Evolutionary conservation across 2,329 filamentous ascomycete genomes (phyloP), one percentile per base, ranked within the genome.

Genomic region (Fusarium sp.): DNA sequence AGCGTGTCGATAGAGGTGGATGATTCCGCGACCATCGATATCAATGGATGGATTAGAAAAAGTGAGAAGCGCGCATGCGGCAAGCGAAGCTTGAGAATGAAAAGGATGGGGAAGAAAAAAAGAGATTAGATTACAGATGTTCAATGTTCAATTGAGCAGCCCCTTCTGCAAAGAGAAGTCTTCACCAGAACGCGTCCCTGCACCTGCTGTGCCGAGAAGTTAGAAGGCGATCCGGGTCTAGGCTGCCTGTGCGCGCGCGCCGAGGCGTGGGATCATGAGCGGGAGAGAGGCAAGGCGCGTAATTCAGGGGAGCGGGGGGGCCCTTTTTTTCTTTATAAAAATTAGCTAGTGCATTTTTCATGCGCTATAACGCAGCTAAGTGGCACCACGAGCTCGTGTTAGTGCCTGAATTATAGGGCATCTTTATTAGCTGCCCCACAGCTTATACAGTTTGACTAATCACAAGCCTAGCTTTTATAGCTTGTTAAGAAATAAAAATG

Each of bases 141-240:
- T 13, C 27, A 32, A 52, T 32, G 18, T n/a, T 52, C 18, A n/a
- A 56, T 23, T 16, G 52, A 6, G 52, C 5, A 13, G 20, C 34
- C 58, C 58, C 62, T 70, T 45, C 65, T 32, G 41, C 35, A 56
- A 56, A 27, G 30, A 30, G 48, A 64, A 39, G 18, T n/a, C 66
- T 52, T 45, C 62, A 52, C 37, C 64, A 32, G 48, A 64, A 64
- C 72, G 72, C 72, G 72, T 75, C 58, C 14, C 60, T 39, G 48
- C 35, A 71, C 50, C 58, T 59, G 48, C 65, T 45, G 41, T 65
- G 64, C 64, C 61, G 65, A 59, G 13, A 39, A 41, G 25, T n/a
- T 52, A n/a, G 23, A 41, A 41, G 30, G 58, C 45, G 37, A 63
- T 32, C 25, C 18, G 34, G 37, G 50, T 43, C 35, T 67, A 25